Base-by-base conservation (phyloP, 257 asterid species). In the Petunia axillaris region DNA sequence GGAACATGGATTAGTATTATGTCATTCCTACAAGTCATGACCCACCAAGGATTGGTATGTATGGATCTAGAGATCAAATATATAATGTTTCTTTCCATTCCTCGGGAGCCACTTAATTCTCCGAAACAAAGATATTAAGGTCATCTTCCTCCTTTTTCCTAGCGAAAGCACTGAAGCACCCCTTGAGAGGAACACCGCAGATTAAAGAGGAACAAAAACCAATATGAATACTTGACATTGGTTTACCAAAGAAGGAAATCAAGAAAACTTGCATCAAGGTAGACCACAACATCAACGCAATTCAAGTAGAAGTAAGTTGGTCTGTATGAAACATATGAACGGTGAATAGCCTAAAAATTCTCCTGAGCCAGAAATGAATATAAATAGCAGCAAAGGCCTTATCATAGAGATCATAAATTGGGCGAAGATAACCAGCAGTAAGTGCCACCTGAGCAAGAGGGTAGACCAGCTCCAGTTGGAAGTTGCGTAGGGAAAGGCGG, bases 391-490 rank as follows among this genome's bases (percentile, higher is more conserved):
- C 15, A 52, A 75, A 44, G 14, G 25, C 68, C 14, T 57, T 43
- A 82, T 59, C 66, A 62, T 25, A 25, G 25, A 62, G 74, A 80
- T 44, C 44, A 53, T 68, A 43, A 48, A 38, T 35, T 5, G 15
- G 4, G 66, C 5, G 13, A 13, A 79, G 38, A 70, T 4, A 6
- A 64, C 10, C 55, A 79, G 4, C 13, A 25, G 25, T 64, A 87
- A 87, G 35, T 81, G 54, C 6, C 62, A 95, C 99, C 97, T 90
- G 98, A 90, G 82, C 92, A 93, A 77, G 99, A 90, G 79, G 99
- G 99, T 81, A 90, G 80, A 87, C 88, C 96, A 78, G 99, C 99
- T 86, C 99, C 94, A 70, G 93, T 85, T 41, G 99, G 99, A 82
- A 95, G 98, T 82, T 92, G 94, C 55, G 89, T 82, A 58, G 99